A percentile compares a stretch with the other conserved stretches of the same genome.
These are phyloP conservation scores for Emiliania huxleyi DNA, from an alignment of 78 protist species.

Conservation along the genomic window DNA sequence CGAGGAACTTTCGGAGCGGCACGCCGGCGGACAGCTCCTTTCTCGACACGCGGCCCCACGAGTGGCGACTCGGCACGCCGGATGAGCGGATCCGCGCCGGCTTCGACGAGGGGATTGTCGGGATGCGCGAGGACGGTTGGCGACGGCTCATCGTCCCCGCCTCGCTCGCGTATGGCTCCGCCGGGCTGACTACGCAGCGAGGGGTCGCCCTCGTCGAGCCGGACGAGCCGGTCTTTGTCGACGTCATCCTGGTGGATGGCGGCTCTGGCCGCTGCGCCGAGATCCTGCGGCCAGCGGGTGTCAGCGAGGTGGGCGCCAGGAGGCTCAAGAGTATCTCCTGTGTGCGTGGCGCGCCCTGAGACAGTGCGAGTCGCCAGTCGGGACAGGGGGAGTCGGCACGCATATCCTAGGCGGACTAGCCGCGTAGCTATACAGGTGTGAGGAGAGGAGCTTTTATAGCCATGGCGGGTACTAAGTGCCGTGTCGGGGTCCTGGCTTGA, in stretches of 20 bases:
- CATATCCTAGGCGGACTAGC: too few species aligned
- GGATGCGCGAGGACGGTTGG: slow-evolving; percentile 22
- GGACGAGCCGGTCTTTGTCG: neutral
- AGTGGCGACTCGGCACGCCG: neutral
- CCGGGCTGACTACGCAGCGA: neutral
- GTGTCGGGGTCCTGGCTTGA: too few species aligned
- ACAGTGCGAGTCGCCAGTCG: too few species aligned
- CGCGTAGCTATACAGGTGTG: too few species aligned
- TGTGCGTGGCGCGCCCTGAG: neutral
- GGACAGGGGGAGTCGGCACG: too few species aligned
- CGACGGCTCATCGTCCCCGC: neutral
- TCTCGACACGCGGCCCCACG: neutral
- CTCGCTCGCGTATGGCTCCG: neutral
- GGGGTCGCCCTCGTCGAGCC: neutral
- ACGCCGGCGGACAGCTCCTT: neutral
- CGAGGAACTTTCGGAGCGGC: neutral
- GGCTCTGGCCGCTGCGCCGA: neutral
- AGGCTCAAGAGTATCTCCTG: neutral
- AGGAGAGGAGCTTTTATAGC: too few species aligned
- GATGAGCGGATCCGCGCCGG: neutral
- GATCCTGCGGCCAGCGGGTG: neutral
- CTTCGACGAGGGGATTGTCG: neutral
- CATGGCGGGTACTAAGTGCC: too few species aligned
- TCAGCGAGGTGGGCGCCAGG: neutral
- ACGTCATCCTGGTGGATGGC: neutral